Evolutionary conservation across 1,284 basidiomycete species (phyloP), one percentile per base, ranked within the genome.

Genomic region (Cryptococcus sp.): DNA sequence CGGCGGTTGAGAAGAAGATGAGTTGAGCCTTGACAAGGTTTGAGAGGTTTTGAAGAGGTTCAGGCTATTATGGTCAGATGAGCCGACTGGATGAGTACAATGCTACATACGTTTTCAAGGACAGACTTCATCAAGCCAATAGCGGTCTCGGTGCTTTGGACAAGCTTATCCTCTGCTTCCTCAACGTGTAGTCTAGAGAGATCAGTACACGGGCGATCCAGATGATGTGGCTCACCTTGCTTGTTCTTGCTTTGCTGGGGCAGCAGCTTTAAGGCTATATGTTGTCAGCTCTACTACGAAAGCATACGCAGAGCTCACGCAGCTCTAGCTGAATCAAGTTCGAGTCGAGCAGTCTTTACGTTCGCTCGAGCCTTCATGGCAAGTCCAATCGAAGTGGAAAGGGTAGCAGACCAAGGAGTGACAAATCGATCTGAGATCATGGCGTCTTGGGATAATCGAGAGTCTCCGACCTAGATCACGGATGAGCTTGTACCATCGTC

Each of bases 101-200:
- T 5, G 13, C 14, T 2, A 32, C 87, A 51, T 63, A 92, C 89
- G 79, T 97, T 96, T 70, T 98, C 94, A 45, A 98, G 83, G 11
- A 98, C 94, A 43, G 89, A 88, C 82, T 98, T 96, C 95, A 98
- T 98, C 57, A 96, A 83, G 11, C 89, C 91, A 72, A 98, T 98
- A 1, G 95, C 95, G 41, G 95, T 90, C 78, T 98, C 95, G 30
- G 95, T 98, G 80, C 91, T 93, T 73, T 93, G 90, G 13, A 98
- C 94, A 48, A 98, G 84, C 75, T 93, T 90, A 72, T 95, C 93
- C 73, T 97, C 93, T 5, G 91, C 90, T 63, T 94, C 91, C 82
- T 96, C 92, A 45, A 95, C 90, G 70, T 93, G 88, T 35, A 77
- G 68, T 49, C 73, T 71, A 58, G 30, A 23, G 36, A 8, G 31